Evolutionary conservation across 164 flowering plant species (phyloP).

Genomic region (Brasenia schreberi): DNA sequence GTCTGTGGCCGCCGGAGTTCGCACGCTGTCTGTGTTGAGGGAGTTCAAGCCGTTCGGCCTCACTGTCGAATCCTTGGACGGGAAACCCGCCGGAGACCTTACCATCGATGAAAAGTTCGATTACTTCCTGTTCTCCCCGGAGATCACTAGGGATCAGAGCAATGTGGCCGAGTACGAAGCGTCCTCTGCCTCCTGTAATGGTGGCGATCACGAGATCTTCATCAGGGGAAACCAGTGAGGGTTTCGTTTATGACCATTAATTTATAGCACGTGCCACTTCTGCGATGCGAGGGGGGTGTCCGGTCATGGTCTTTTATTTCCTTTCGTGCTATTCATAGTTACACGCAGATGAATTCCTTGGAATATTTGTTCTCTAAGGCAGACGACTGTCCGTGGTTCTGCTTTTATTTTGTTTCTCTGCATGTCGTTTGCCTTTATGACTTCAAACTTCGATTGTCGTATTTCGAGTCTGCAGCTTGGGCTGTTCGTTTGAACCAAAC

Average conservation of each 20-base stretch:
- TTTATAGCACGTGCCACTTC: too few relatives aligned
- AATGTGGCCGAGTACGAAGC: neutral
- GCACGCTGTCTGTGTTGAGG: constrained; percentile 57
- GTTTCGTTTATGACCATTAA: neutral
- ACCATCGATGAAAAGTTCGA: constrained; percentile 29
- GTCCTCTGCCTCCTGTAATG: constrained; percentile 18
- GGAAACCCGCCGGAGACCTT: constrained; percentile 32
- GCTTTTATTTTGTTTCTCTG: too few relatives aligned
- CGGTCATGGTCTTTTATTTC: too few relatives aligned
- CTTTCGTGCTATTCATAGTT: too few relatives aligned
- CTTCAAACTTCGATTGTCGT: too few relatives aligned
- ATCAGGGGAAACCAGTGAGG: constrained; percentile 72
- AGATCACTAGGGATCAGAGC: constrained; percentile 21
- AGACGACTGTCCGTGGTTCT: too few relatives aligned
- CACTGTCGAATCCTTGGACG: constrained; percentile 73
- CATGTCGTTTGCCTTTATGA: too few relatives aligned
- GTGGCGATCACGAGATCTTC: constrained; percentile 81
- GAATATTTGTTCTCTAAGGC: too few relatives aligned
- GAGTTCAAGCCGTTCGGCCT: constrained; percentile 94
- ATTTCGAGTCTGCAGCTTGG: too few relatives aligned
- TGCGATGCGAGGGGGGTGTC: too few relatives aligned
- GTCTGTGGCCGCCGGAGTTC: constrained; percentile 27
- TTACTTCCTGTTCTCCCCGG: constrained; percentile 69
- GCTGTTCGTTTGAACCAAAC: too few relatives aligned
- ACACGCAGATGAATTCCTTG: too few relatives aligned